These are phyloP conservation scores for Debaryomyces singareniensis DNA, from an alignment of 1,139 yeast species.

Conservation along the genomic window DNA sequence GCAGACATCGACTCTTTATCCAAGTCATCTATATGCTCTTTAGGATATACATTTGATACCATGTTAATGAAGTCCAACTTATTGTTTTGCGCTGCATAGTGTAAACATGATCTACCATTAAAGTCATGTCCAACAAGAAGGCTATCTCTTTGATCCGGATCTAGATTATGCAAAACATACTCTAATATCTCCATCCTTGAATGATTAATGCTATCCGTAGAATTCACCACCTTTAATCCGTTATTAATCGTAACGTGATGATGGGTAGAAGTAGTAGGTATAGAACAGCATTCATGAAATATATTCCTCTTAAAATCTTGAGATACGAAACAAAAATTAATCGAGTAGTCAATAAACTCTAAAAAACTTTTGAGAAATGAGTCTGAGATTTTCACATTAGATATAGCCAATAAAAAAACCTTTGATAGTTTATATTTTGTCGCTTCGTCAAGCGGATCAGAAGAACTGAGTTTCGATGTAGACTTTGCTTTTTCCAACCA, in stretches of 20 bases:
- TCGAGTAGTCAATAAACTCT: conserved; percentile 33
- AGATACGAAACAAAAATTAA: conserved; percentile 33
- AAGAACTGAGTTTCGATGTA: conserved; percentile 15
- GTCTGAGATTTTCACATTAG: conserved; percentile 47
- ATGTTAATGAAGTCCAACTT: conserved; percentile 48
- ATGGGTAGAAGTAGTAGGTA: conserved; percentile 27
- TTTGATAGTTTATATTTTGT: conserved; percentile 44
- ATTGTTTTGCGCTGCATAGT: conserved; percentile 76
- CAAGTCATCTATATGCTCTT: conserved; percentile 39
- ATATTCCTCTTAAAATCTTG: conserved; percentile 37
- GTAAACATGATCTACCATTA: conserved; percentile 80
- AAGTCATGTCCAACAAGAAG: conserved; percentile 44
- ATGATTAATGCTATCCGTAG: conserved; percentile 37
- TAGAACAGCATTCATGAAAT: conserved; percentile 42
- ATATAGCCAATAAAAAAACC: conserved; percentile 57
- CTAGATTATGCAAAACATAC: conserved; percentile 22
- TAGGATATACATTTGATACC: conserved; percentile 34
- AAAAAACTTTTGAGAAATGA: conserved; percentile 41
- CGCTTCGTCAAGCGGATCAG: conserved; percentile 1
- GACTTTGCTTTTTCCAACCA: conserved; percentile 44
- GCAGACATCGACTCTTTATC: conserved; percentile 81
- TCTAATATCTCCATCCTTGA: conserved; percentile 35
- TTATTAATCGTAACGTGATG: conserved; percentile 35
- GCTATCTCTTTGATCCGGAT: conserved; percentile 13
- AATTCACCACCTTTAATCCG: conserved; percentile 38